Percentiles rank a stretch among this genome's conserved stretches.
Conservation (phyloP, 208 protist genomes). For the Entamoeba histolytica region DNA sequence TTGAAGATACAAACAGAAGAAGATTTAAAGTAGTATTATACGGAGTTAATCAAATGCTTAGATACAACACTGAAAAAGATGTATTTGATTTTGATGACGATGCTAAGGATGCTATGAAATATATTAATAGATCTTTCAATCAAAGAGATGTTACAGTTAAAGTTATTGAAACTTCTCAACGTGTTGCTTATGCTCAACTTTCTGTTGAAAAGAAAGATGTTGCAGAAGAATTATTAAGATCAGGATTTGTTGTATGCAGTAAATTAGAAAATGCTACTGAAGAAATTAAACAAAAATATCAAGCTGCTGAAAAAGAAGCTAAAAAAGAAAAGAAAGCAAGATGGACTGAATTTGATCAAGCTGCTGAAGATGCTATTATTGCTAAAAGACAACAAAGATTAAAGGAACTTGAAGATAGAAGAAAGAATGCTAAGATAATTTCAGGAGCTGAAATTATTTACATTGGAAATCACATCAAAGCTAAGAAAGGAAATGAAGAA, state of each 20-base stretch:
- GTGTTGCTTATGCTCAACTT: neutral
- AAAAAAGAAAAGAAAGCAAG: neutral
- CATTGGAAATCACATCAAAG: neutral
- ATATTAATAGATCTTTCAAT: neutral
- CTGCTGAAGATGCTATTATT: neutral
- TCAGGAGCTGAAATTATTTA: neutral
- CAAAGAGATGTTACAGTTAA: neutral
- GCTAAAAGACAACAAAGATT: neutral
- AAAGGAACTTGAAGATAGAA: neutral
- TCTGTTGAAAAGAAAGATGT: neutral
- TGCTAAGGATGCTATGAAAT: neutral
- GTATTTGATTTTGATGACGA: neutral
- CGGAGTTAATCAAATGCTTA: neutral
- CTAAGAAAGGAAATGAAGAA: neutral
- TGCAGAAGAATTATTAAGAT: neutral
- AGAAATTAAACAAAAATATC: neutral
- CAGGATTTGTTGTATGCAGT: neutral
- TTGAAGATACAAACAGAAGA: neutral
- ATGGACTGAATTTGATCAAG: neutral
- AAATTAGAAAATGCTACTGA: neutral
- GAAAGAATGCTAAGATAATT: neutral
- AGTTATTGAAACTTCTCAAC: neutral
- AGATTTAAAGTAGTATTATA: neutral
- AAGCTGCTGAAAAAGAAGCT: neutral
- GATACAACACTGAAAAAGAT: neutral